Evolutionary conservation across 257 asterid genomes (phyloP).

Genomic region (Verbena officinalis): DNA sequence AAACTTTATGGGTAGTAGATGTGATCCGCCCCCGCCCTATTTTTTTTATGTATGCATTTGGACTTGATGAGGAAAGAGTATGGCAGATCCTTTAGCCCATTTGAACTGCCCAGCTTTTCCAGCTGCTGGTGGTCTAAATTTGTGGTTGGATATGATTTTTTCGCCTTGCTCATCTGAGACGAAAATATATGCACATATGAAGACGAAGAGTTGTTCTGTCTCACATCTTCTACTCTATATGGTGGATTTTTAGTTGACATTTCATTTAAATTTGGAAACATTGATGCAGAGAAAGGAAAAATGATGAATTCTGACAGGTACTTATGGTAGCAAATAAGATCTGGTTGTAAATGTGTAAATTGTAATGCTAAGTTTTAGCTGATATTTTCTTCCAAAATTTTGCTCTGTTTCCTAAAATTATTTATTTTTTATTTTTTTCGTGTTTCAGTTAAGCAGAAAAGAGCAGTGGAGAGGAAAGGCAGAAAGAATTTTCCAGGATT

Average conservation of each 20-base stretch:
- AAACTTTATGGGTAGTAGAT: no score
- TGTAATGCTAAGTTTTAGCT: slow-evolving; percentile 18
- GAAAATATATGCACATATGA: no score
- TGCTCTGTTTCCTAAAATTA: not conserved
- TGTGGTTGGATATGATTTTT: slow-evolving; percentile 36
- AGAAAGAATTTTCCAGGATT: no score
- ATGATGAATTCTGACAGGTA: slow-evolving; percentile 50
- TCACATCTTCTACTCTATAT: not conserved
- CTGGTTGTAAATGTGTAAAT: slow-evolving; percentile 33
- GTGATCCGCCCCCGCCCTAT: no score
- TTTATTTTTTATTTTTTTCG: not conserved
- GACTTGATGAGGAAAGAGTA: slow-evolving; percentile 38
- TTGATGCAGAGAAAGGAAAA: slow-evolving; percentile 37
- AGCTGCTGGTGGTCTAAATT: slow-evolving; percentile 35
- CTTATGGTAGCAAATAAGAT: slow-evolving; percentile 39
- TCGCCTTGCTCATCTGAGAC: slow-evolving; percentile 57
- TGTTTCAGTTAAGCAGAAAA: no score
- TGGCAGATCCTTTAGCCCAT: slow-evolving; percentile 39
- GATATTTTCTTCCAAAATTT: slow-evolving; percentile 32
- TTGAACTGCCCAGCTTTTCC: slow-evolving; percentile 39
- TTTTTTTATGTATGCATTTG: not conserved
- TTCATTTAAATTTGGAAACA: no score
- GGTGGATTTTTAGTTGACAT: not conserved
- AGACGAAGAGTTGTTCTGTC: not conserved
- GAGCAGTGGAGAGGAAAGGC: no score